Evolutionary conservation across 306 rosid genomes (phyloP), one percentile per base, ranked within the genome.

Genomic region (Lathyrus oleraceus): DNA sequence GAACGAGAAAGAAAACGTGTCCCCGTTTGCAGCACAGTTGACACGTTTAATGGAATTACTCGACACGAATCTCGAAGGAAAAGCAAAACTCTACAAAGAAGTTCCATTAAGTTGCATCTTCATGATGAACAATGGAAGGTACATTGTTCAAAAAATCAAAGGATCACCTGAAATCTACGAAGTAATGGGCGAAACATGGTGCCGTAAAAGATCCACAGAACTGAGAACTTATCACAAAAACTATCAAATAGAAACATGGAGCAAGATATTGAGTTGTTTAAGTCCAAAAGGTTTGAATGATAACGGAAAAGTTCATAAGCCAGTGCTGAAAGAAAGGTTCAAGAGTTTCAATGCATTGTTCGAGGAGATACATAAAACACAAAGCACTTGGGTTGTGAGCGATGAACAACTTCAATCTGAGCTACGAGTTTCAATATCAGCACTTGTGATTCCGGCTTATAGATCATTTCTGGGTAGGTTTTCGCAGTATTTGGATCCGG

Each of bases 371-470:
- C 96, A 89, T 76, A 92, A 81, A 74, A 79, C 92, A 8, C 98
- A 92, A 68, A 83, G 89, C 84, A 52, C 85, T 10, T 92, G 98
- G 98, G 95, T 92, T 8, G 92, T 92, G 61, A 70, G 87, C 11
- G 98, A 89, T 48, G 95, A 92, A 27, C 98, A 92, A 54, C 96
- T 92, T 71, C 89, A 86, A 23, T 89, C 98, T 42, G 98, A 92
- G 84, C 87, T 92, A 1, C 73, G 96, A 79, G 89, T 88, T 60
- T 92, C 98, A 0, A 80, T 92, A 8, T 82, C 96, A 3, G 85
- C 89, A 0, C 86, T 92, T 5, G 88, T 92, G 64, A 89, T 89
- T 54, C 96, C 96, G 14, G 98, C 98, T 0, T 92, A 89, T 52
- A 67, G 98, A 45, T 61, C 89, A 0, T 92, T 92, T 52, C 39